Conservation (phyloP, 1,139 yeast species). For the Cylindricascospora bacillispora region DNA sequence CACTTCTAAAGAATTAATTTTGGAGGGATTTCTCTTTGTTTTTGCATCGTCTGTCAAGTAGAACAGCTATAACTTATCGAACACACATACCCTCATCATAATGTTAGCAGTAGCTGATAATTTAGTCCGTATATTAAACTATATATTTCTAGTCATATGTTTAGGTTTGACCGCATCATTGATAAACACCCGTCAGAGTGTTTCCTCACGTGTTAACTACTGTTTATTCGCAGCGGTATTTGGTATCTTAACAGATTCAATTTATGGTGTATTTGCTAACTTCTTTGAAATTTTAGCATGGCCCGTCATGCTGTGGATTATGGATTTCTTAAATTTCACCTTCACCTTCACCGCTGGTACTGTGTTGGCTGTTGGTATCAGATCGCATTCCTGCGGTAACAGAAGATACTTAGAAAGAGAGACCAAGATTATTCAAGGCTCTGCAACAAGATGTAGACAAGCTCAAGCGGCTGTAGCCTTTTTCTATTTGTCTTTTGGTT, state of each 20-base stretch:
- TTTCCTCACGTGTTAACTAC: slow-evolving; percentile 78
- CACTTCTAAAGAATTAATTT: too few relatives aligned
- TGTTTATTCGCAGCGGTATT: slow-evolving; percentile 79
- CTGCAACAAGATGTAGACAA: slow-evolving; percentile 78
- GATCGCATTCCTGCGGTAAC: slow-evolving; percentile 78
- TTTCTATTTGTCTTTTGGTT: slow-evolving; percentile 75
- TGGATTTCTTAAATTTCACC: slow-evolving; percentile 80
- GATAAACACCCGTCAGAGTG: slow-evolving; percentile 47
- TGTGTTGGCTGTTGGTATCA: slow-evolving; percentile 82
- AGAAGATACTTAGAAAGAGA: slow-evolving; percentile 47
- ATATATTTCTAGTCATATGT: slow-evolving; percentile 59
- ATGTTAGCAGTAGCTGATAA: slow-evolving; percentile 48
- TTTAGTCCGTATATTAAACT: slow-evolving; percentile 60
- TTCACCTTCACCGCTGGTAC: slow-evolving; percentile 92
- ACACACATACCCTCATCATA: slow-evolving; percentile 3
- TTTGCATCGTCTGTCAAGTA: too few relatives aligned
- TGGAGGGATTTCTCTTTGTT: too few relatives aligned
- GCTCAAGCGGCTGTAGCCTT: slow-evolving; percentile 89
- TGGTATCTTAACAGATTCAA: slow-evolving; percentile 65
- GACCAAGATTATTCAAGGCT: slow-evolving; percentile 55
- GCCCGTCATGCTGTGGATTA: slow-evolving; percentile 61
- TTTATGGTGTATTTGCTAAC: slow-evolving; percentile 72
- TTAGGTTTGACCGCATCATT: slow-evolving; percentile 82
- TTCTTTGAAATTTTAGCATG: slow-evolving; percentile 72
- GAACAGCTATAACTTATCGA: too few relatives aligned